phyloP scores from a whole-genome alignment of 2,329 filamentous ascomycete genomes.

The Xenosphaeropsis pyriputrescens region DNA sequence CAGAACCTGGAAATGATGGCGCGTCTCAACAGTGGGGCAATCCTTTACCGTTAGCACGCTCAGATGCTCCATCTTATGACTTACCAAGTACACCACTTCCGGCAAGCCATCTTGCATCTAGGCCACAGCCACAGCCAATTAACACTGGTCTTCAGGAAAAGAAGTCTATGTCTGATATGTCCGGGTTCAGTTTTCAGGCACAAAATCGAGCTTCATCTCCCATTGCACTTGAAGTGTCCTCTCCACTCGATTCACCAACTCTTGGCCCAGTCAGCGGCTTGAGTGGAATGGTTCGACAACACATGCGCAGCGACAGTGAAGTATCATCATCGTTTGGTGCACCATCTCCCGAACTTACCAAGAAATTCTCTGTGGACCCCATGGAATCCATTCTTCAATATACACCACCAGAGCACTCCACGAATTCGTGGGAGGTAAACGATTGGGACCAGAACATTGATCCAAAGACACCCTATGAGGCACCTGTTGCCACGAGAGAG shows the following conservation, averaged over 20 bases:
- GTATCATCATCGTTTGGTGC: slow-evolving; percentile 63
- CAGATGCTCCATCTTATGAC: slow-evolving; percentile 10
- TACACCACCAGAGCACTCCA: too few species aligned
- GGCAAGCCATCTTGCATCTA: slow-evolving; percentile 4
- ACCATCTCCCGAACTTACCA: slow-evolving; percentile 25
- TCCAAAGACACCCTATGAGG: slow-evolving; percentile 9
- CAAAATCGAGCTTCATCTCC: not conserved
- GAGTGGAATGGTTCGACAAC: slow-evolving; percentile 70
- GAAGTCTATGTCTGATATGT: not conserved
- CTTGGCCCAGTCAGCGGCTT: slow-evolving; percentile 57
- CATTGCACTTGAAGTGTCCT: not conserved
- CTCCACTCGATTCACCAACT: slow-evolving; percentile 55
- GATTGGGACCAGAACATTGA: too few species aligned
- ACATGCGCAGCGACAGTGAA: slow-evolving; percentile 69
- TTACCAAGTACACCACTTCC: too few species aligned
- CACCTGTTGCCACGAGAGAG: slow-evolving; percentile 1
- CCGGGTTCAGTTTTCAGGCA: too few species aligned
- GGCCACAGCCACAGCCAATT: slow-evolving; percentile 2
- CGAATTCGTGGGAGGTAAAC: too few species aligned
- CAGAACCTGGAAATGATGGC: not conserved
- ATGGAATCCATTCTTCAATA: too few species aligned
- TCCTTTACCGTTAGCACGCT: slow-evolving; percentile 6
- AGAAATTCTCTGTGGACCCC: slow-evolving; percentile 22
- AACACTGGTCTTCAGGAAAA: not conserved
- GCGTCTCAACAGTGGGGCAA: not conserved